Conservation (phyloP, 2,329 filamentous ascomycete genomes). For the Thielaviopsis populi region DNA sequence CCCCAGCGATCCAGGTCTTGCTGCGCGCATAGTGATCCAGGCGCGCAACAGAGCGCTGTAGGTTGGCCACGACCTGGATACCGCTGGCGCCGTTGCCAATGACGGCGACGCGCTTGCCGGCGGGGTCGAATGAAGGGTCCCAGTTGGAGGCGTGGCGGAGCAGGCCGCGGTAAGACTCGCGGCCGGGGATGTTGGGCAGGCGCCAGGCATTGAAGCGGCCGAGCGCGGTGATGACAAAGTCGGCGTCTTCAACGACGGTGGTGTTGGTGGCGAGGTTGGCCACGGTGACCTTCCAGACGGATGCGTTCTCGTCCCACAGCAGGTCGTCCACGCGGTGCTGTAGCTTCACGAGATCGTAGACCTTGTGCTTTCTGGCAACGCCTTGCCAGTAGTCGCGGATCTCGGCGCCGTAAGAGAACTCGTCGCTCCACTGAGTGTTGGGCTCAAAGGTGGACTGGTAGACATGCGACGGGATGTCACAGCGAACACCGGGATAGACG, state of each 20-base stretch:
- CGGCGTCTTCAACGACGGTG: conserved; percentile 33
- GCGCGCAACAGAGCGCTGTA: conserved; percentile 33
- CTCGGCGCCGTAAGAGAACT: conserved; percentile 51
- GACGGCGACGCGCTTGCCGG: conserved; percentile 38
- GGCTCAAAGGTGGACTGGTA: conserved; percentile 52
- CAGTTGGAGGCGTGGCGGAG: conserved; percentile 48
- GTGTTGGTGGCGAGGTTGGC: conserved; percentile 23
- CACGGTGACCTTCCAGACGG: conserved; percentile 34
- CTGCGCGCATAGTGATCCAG: conserved; percentile 52
- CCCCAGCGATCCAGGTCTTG: conserved; percentile 52
- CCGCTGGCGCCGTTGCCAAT: conserved; percentile 50
- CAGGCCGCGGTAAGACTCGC: conserved; percentile 37
- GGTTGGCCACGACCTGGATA: conserved; percentile 39
- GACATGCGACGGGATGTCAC: conserved; percentile 54
- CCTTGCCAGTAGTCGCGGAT: conserved; percentile 47
- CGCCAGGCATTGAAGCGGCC: conserved; percentile 53
- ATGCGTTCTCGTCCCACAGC: conserved; percentile 36
- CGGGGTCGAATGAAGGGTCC: conserved; percentile 36
- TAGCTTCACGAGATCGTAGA: conserved; percentile 43
- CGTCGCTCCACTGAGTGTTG: conserved; percentile 53
- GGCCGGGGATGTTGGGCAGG: conserved; percentile 44
- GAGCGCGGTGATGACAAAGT: conserved; percentile 48
- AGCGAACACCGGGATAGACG: conserved; percentile 48
- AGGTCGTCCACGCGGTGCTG: conserved; percentile 40
- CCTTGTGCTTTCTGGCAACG: conserved; percentile 24